Conservation (phyloP, 163 green algal species). For the Dunaliella salina region DNA sequence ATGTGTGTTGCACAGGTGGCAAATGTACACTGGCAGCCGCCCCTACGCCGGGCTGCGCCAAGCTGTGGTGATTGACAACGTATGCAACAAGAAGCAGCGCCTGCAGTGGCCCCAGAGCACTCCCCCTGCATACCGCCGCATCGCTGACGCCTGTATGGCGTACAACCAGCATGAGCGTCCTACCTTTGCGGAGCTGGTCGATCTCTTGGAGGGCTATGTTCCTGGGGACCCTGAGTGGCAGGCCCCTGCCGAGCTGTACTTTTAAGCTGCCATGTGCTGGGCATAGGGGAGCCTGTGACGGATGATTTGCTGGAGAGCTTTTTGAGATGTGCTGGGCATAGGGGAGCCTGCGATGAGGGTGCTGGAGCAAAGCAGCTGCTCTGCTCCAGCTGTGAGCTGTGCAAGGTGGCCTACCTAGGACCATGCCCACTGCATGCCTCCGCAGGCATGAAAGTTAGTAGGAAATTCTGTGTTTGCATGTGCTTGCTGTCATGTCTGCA, state of each 20-base stretch:
- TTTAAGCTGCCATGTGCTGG: background rate
- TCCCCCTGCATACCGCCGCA: conserved; percentile 6
- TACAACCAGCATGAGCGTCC: conserved; percentile 22
- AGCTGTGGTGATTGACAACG: conserved; percentile 23
- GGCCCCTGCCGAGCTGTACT: background rate
- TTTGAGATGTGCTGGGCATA: too few relatives aligned
- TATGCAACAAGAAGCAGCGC: conserved; percentile 16
- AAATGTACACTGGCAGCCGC: conserved; percentile 44
- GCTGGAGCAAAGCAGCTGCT: too few relatives aligned
- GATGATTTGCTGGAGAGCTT: too few relatives aligned
- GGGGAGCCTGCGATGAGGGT: too few relatives aligned
- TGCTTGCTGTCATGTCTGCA: too few relatives aligned
- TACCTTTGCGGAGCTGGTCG: conserved; percentile 26
- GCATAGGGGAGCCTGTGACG: too few relatives aligned
- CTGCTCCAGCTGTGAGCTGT: too few relatives aligned
- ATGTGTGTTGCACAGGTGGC: conserved; percentile 4
- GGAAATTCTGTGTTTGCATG: too few relatives aligned
- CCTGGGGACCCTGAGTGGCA: background rate
- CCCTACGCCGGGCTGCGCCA: conserved; percentile 48
- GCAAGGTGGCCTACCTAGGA: too few relatives aligned
- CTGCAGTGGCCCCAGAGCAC: conserved; percentile 24
- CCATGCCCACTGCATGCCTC: too few relatives aligned
- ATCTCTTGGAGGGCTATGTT: conserved; percentile 11
- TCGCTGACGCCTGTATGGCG: conserved; percentile 40
- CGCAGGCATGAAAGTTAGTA: too few relatives aligned